phyloP scores from a whole-genome alignment of 495 filamentous ascomycete genomes.

The Aspergillus homomorphus region DNA sequence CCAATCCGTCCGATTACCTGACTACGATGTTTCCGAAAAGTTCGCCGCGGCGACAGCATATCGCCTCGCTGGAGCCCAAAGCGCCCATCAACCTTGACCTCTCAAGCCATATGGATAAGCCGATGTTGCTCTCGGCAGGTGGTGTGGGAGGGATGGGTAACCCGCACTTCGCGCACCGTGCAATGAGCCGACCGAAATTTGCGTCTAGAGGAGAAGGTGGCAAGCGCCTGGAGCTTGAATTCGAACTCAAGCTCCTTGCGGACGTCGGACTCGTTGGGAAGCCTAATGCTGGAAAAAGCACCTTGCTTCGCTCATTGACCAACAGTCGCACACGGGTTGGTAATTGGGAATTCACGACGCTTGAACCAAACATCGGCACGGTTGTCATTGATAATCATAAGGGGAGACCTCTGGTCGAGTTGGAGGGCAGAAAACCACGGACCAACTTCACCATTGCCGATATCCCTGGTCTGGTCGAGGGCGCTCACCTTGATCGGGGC shows the following conservation, averaged over 20 bases:
- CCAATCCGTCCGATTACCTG: conserved; percentile 63
- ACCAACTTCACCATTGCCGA: conserved; percentile 91
- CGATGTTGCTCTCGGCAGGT: conserved; percentile 86
- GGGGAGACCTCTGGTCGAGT: conserved; percentile 58
- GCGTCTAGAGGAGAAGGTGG: conserved; percentile 83
- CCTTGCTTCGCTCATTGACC: conserved; percentile 80
- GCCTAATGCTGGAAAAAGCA: conserved; percentile 95
- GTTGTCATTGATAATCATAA: conserved; percentile 82
- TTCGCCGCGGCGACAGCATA: conserved; percentile 54
- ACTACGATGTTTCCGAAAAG: conserved; percentile 57
- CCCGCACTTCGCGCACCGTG: conserved; percentile 78
- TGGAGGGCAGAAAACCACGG: conserved; percentile 40
- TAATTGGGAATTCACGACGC: conserved; percentile 94
- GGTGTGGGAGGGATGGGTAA: conserved; percentile 89
- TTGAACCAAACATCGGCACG: conserved; percentile 91
- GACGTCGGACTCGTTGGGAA: conserved; percentile 93
- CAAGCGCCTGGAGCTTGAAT: conserved; percentile 72
- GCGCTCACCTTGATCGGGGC: conserved; percentile 88
- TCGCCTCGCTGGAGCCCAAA: conserved; percentile 60
- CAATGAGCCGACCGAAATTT: conserved; percentile 70
- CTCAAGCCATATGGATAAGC: conserved; percentile 71
- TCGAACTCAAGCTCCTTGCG: conserved; percentile 92
- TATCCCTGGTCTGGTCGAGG: conserved; percentile 87
- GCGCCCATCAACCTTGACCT: conserved; percentile 79
- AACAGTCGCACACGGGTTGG: conserved; percentile 85